Evolutionary conservation across 2,329 filamentous ascomycete genomes (phyloP).

Genomic region (Trichoderma pleuroti): DNA sequence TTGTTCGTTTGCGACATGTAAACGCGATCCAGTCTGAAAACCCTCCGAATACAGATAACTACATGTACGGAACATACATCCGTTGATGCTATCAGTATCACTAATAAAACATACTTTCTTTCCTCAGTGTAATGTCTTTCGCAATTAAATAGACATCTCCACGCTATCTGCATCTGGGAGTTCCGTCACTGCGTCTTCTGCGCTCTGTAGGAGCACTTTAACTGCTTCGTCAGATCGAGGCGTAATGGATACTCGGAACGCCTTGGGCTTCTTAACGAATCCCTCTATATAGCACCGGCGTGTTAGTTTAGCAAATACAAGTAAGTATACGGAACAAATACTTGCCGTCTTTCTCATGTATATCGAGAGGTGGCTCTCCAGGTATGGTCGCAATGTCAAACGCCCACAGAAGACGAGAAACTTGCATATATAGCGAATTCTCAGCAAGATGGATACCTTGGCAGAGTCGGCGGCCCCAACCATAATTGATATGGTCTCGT

Average conservation of each 20-base stretch:
- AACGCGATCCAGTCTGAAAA: not conserved
- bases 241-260: not conserved
- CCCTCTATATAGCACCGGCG: not conserved
- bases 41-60: not conserved
- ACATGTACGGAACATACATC: not conserved
- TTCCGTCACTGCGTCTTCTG: not conserved
- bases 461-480: conserved; percentile 55
- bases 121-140: too few relatives aligned
- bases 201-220: not conserved
- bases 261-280: not conserved
- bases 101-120: not conserved
- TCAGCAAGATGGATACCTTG: conserved; percentile 55
- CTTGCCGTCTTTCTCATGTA: not conserved
- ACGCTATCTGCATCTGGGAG: conserved; percentile 43
- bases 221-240: not conserved
- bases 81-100: not conserved
- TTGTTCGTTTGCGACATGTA: not conserved
- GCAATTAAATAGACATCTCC: conserved; percentile 37
- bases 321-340: not conserved
- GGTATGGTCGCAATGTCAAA: conserved; percentile 37
- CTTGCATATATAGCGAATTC: conserved; percentile 44
- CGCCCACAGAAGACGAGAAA: conserved; percentile 48
- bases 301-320: not conserved
- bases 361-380: not conserved
- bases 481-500: conserved; percentile 53